Base-by-base conservation (phyloP, 495 filamentous ascomycete genomes). In the Articulospora tetracladia region DNA sequence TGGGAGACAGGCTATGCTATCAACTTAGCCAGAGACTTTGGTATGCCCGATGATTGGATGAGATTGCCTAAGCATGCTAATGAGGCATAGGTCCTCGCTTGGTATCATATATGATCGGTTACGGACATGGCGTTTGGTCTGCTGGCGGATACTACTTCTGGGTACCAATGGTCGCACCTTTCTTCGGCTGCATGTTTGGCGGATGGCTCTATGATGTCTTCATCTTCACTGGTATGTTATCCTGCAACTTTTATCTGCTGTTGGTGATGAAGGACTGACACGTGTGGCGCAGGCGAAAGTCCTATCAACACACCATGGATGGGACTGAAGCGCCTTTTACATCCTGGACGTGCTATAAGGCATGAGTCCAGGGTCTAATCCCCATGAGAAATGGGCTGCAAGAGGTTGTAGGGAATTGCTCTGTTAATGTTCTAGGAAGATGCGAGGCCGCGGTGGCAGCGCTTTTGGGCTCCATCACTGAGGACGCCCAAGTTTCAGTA, bases 1-100 rank as follows among this genome's bases (percentile, higher is more conserved):
- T 87, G 81, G 79, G 83, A 88, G 66, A 88, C 85, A 3, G 85
- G 85, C 1, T 88, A 86, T 69, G 84, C 86, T 4, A 85, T 88
- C 34, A 88, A 88, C 63, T 69, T 85, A 22, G 86, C 85, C 1
- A 68, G 86, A 52, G 86, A 89, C 57, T 87, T 88, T 71, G 85
- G 57, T 59, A 23, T 39, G 57, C 48, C 3, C 44, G 30, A 32
- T 55, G 30, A n/a, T n/a, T n/a, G n/a, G n/a, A n/a, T n/a, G n/a
- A n/a, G n/a, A n/a, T n/a, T 30, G 1, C 12, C 22, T 2, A n/a
- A 58, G 20, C 24, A 22, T 6, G 22, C 55, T 58, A 58, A 58
- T 22, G 15, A 34, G 1, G 19, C 7, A 53, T 23, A 59, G 57
- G 86, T 0, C 85, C 86, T 0, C 67, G 86, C n/a, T 68, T 88